phyloP scores from a whole-genome alignment of 768 basidiomycete genomes.

The Xanthoconium stramineum region DNA sequence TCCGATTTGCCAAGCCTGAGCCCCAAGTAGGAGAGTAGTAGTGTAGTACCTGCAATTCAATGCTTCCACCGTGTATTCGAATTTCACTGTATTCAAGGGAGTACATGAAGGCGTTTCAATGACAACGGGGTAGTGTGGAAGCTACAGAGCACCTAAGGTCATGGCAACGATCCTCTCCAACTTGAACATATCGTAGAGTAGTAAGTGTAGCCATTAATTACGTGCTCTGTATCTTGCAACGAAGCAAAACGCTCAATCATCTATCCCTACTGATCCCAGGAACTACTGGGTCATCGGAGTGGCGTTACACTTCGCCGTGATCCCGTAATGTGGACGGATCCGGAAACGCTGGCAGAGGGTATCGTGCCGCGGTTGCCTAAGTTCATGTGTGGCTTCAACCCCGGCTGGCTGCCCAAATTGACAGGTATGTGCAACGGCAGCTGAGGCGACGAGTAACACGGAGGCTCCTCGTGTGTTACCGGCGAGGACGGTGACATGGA shows the following conservation, averaged over 20 bases:
- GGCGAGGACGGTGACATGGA: conserved; percentile 49
- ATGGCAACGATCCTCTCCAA: not conserved
- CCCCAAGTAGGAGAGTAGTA: not conserved
- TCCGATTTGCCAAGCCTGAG: not conserved
- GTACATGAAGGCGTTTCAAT: conserved; percentile 17
- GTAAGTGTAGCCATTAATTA: not conserved
- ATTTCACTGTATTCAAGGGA: conserved; percentile 12
- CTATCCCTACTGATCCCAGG: not conserved
- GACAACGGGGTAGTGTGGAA: conserved; percentile 6
- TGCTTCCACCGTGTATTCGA: conserved; percentile 1
- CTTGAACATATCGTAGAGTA: not conserved
- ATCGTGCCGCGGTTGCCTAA: conserved; percentile 12
- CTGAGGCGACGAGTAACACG: conserved; percentile 22
- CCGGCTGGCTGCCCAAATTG: conserved; percentile 18
- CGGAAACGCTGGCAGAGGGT: conserved; percentile 4
- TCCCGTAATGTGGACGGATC: conserved; percentile 17
- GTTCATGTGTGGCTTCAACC: conserved; percentile 11
- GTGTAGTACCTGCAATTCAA: not conserved
- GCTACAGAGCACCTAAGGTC: conserved; percentile 12
- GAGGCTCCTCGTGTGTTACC: conserved; percentile 14
- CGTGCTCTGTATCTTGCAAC: not conserved
- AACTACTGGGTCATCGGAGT: conserved; percentile 20
- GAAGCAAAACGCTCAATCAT: conserved; percentile 1
- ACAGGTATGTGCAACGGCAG: conserved; percentile 10
- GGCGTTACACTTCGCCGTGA: conserved; percentile 23